phyloP scores from a whole-genome alignment of 2,329 filamentous ascomycete species.

The Penicillium sp. region DNA sequence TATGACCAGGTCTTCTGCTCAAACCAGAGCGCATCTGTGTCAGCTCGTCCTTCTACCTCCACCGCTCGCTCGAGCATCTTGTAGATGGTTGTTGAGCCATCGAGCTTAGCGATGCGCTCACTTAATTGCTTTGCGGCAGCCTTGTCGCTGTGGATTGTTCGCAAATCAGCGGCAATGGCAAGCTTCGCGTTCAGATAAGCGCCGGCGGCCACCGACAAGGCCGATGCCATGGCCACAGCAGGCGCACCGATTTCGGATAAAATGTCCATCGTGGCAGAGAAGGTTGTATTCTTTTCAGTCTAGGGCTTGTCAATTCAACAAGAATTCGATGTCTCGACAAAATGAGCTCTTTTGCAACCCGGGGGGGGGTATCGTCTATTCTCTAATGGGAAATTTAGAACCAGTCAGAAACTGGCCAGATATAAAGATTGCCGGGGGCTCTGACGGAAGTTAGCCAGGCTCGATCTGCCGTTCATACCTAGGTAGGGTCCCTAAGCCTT shows the following conservation, averaged over 20 bases:
- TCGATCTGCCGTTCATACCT: conserved; percentile 24
- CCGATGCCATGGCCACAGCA: conserved; percentile 34
- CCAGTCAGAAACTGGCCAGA: neutral
- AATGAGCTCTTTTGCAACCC: neutral
- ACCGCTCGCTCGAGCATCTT: conserved; percentile 43
- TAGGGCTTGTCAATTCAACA: neutral
- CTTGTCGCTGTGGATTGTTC: conserved; percentile 34
- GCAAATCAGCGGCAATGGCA: conserved; percentile 41
- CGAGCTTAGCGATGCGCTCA: conserved; percentile 37
- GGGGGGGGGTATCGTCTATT: neutral
- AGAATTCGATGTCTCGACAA: neutral
- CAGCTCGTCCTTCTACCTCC: conserved; percentile 38
- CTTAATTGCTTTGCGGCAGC: conserved; percentile 34
- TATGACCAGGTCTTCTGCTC: conserved; percentile 50
- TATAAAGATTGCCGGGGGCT: conserved; percentile 4
- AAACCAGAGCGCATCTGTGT: conserved; percentile 48
- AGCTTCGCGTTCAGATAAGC: conserved; percentile 47
- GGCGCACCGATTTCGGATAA: conserved; percentile 29
- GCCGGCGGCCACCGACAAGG: conserved; percentile 34
- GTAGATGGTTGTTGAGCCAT: conserved; percentile 43
- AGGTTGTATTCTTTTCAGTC: neutral
- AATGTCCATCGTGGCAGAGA: conserved; percentile 24
- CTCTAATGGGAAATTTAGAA: neutral
- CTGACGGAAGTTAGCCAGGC: conserved; percentile 25
- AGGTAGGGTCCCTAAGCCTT: neutral